Evolutionary conservation across 23 red algal species (phyloP).

Genomic region (Rhodosorus marinus): DNA sequence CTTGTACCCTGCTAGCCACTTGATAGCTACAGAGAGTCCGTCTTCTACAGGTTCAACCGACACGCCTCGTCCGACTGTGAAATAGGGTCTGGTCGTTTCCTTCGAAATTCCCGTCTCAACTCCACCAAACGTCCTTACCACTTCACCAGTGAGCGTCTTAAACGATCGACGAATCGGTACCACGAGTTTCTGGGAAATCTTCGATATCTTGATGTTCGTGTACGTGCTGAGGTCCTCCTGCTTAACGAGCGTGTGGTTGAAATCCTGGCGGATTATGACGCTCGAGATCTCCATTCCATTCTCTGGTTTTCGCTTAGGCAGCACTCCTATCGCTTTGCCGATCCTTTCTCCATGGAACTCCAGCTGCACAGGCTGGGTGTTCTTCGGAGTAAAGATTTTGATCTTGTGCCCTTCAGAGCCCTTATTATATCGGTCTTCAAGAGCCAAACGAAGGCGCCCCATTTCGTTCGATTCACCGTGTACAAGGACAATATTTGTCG

Average conservation of each 20-base stretch:
- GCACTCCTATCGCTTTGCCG: constrained; percentile 72
- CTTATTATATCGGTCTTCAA: constrained; percentile 75
- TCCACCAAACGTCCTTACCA: constrained; percentile 32
- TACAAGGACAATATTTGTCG: constrained; percentile 71
- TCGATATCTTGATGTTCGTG: constrained; percentile 49
- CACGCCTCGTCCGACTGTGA: no score
- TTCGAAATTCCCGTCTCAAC: constrained; percentile 8
- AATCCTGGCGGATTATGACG: constrained; percentile 73
- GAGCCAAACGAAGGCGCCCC: constrained; percentile 49
- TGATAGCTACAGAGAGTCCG: constrained; percentile 1
- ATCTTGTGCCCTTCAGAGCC: constrained; percentile 23
- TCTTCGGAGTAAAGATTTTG: constrained; percentile 55
- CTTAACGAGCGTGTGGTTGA: constrained; percentile 68
- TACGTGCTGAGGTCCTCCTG: constrained; percentile 64
- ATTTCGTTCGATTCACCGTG: constrained; percentile 90
- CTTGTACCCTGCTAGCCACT: constrained; percentile 17
- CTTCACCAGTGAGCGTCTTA: constrained; percentile 36
- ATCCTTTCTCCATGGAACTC: constrained; percentile 54
- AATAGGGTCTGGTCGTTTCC: no score
- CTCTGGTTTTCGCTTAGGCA: constrained; percentile 27
- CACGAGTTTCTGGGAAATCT: constrained; percentile 58
- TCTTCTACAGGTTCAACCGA: no score
- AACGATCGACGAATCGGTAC: constrained; percentile 35
- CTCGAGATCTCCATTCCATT: constrained; percentile 56
- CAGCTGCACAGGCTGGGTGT: constrained; percentile 52